Percentiles rank a stretch among this genome's conserved stretches.
Evolutionary conservation across 1,284 basidiomycete genomes (phyloP).

Genomic region (Laetiporus sulphureus): DNA sequence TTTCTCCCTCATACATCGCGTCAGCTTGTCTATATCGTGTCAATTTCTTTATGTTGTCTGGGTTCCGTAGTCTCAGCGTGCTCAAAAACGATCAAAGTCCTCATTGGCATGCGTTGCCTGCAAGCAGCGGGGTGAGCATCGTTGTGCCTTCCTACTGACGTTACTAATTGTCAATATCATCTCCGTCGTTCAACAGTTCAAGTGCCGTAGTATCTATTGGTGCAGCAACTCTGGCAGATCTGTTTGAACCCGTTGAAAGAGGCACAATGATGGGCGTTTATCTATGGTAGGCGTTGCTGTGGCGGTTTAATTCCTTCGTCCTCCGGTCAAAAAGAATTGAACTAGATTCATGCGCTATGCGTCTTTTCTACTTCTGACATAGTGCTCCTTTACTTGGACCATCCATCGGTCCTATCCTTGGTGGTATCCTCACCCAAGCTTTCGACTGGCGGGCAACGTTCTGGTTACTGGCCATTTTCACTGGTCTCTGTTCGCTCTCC

Average conservation of each 20-base stretch:
- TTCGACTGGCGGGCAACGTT: constrained; percentile 77
- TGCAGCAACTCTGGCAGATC: constrained; percentile 77
- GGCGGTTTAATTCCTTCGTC: neutral
- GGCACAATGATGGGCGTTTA: constrained; percentile 78
- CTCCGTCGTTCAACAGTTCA: constrained; percentile 37
- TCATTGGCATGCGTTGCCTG: constrained; percentile 69
- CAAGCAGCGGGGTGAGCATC: constrained; percentile 57
- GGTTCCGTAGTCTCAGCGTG: constrained; percentile 63
- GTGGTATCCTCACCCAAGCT: constrained; percentile 61
- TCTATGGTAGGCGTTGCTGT: constrained; percentile 31
- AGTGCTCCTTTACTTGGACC: constrained; percentile 39
- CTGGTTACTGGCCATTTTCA: constrained; percentile 72
- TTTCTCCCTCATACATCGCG: neutral
- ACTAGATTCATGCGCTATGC: no score
- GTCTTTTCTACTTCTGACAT: no score
- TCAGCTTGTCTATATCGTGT: constrained; percentile 57
- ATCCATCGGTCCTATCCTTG: constrained; percentile 65
- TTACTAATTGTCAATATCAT: neutral
- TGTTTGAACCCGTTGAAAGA: constrained; percentile 74
- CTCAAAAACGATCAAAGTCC: constrained; percentile 56
- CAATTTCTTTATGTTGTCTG: constrained; percentile 52
- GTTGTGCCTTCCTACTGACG: neutral
- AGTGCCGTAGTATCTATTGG: constrained; percentile 76
- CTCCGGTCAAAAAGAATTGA: constrained; percentile 27
- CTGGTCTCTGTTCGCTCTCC: constrained; percentile 44